These are phyloP conservation scores for Hansenula lynferdii DNA, from an alignment of 1,139 yeast species.

Conservation along the genomic window DNA sequence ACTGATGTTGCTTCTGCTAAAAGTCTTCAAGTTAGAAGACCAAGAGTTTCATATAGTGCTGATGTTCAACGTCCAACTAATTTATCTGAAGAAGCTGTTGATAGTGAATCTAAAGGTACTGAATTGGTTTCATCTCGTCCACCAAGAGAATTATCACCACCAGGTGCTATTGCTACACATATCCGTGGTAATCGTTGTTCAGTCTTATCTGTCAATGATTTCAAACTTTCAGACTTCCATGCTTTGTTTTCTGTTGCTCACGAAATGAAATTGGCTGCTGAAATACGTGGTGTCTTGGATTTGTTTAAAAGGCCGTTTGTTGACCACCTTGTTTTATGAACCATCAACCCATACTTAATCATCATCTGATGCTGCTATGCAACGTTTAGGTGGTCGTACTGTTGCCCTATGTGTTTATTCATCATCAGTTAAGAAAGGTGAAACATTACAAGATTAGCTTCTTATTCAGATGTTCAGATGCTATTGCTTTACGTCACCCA, in stretches of 20 bases:
- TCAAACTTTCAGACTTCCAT: conserved; percentile 84
- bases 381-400: conserved; percentile 97
- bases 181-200: conserved; percentile 79
- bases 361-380: conserved; percentile 99
- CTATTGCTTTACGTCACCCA: conserved; percentile 96
- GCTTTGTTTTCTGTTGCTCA: conserved; percentile 94
- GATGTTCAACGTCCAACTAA: conserved; percentile 41
- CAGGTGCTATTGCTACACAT: conserved; percentile 69
- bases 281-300: conserved; percentile 93
- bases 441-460: conserved; percentile 94
- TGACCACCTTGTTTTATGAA: conserved; percentile 96
- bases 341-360: conserved; percentile 97
- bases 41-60: conserved; percentile 36
- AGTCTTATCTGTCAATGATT: conserved; percentile 82
- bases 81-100: conserved; percentile 29
- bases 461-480: conserved; percentile 95
- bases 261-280: conserved; percentile 96
- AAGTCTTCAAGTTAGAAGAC: conserved; percentile 24
- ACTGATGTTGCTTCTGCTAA: conserved; percentile 18
- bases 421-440: conserved; percentile 96
- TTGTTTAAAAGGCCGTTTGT: conserved; percentile 82
- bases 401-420: conserved; percentile 79
- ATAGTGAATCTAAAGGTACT: conserved; percentile 57
- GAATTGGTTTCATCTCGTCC: conserved; percentile 75
- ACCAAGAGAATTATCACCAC: conserved; percentile 63